phyloP scores from a whole-genome alignment of 768 basidiomycete species.

The Leccinum subtestaceum region DNA sequence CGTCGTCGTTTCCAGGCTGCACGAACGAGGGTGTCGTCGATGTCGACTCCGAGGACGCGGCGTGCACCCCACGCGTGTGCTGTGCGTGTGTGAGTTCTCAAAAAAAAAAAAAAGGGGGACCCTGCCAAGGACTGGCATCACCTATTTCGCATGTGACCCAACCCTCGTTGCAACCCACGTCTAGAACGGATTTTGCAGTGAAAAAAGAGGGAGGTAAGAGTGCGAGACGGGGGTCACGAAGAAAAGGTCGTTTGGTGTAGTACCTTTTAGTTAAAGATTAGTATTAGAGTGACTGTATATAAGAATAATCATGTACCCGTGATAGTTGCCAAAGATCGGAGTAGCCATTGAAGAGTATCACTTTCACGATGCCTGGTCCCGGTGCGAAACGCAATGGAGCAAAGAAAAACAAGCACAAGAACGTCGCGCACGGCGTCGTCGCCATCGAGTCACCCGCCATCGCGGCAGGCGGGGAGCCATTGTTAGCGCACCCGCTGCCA shows the following conservation, averaged over 20 bases:
- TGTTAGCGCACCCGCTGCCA: background rate
- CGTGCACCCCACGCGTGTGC: constrained; percentile 62
- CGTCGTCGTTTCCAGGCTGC: constrained; percentile 73
- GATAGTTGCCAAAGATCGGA: constrained; percentile 65
- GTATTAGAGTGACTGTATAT: no score
- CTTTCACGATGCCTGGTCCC: constrained; percentile 27
- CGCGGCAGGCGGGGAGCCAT: background rate
- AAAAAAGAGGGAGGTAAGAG: constrained; percentile 58
- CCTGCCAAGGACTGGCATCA: constrained; percentile 18
- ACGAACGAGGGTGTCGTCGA: constrained; percentile 72
- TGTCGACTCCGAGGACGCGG: constrained; percentile 81
- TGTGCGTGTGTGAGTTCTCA: constrained; percentile 22
- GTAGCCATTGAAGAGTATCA: background rate
- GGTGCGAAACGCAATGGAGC: constrained; percentile 18
- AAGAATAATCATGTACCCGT: constrained; percentile 37
- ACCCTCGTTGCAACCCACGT: constrained; percentile 87
- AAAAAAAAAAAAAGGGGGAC: background rate
- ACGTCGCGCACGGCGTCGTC: background rate
- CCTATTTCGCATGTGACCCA: constrained; percentile 87
- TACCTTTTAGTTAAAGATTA: constrained; percentile 43
- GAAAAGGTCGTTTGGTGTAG: constrained; percentile 68
- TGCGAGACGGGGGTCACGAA: constrained; percentile 62
- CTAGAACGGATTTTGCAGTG: constrained; percentile 58
- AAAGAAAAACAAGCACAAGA: constrained; percentile 21
- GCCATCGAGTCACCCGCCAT: background rate